Base-by-base conservation (phyloP, 495 filamentous ascomycete species). In the Aspergillus olivimuriae region DNA sequence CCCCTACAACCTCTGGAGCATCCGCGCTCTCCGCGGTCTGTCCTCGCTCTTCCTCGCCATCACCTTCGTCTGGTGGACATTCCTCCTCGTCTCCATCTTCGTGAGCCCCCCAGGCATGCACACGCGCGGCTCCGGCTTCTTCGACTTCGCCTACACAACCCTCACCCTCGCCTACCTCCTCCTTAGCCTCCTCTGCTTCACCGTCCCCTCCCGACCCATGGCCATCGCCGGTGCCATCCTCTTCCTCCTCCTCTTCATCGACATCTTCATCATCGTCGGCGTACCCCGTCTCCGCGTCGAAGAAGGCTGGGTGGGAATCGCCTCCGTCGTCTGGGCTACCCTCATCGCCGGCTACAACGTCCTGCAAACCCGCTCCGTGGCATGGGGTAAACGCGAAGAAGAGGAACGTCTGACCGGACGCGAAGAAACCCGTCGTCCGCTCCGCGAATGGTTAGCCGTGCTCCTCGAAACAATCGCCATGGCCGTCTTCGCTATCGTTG, bases 1-100 rank as follows among this genome's bases (percentile, higher is more conserved):
- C 1, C 92, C 92, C 0, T 95, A 95, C 68, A 98, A 98, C 57
- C 80, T 96, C 40, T 94, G 86, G 80, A 84, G 79, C 47, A 84
- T 98, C 28, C 81, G 92, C 21, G 73, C 84, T 23, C 65, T 91
- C 11, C 79, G 88, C 50, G 83, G 76, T 57, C 54, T 89, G 30
- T 86, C 85, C 3, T 74, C 91, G 44, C 41, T 85, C 39, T 84
- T 95, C 53, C 70, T 89, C 21, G 65, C 68, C 44, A 60, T 94
- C 52, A 84, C 76, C 56, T 87, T 95, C 52, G 53, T 88, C 31
- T 98, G 92, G 90, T 96, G 92, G 91, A 73, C 84, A 6, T 65
- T 96, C 41, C 72, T 95, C 11, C 70, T 98, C 12, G 78, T 95
- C 2, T 85, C 86, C 16, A 78, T 83, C 41, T 98, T 98, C 62